Base-by-base conservation (phyloP, 345 rosid genomes). In the Populus pruinosa region DNA sequence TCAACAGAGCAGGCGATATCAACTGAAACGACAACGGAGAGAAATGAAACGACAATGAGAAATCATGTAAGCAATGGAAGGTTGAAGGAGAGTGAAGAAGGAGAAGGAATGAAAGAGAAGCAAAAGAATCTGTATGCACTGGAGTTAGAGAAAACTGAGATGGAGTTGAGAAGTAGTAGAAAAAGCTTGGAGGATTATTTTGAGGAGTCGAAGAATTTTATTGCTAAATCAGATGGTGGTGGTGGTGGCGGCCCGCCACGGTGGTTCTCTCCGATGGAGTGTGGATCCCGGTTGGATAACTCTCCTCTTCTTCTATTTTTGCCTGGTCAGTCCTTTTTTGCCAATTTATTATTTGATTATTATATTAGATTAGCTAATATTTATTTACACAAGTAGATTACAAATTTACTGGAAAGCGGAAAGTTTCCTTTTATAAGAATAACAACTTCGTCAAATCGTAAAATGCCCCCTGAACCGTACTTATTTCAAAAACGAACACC, bases 231-330 rank as follows among this genome's bases (percentile, higher is more conserved):
- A 20, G 27, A 21, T n/a, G 87, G 83, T 73, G 87, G 88, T 2
- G 89, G 90, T 39, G 88, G 87, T 0, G 90, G 93, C 41, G 90
- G 93, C 41, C 91, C 91, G 61, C 88, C 90, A 55, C 89, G 95
- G 70, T 91, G 97, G 92, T 91, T 92, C 83, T 86, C 91, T 70
- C 97, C 95, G 67, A 66, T 87, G 73, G 92, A 87, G 69, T 85
- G 87, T 82, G 84, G 90, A 68, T 77, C 87, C 70, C 88, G 50
- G 64, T 44, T 73, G 74, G 78, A 74, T 35, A 84, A 87, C 53
- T 85, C 97, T 35, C 97, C 97, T 8, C 83, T 91, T 55, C 93
- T 92, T 27, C 90, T 92, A 21, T 92, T 76, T 81, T 82, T 93
- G 80, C 92, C 94, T 39, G 97, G 94, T 90, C 71, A 65, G 87